A percentile compares a stretch with the other conserved stretches of the same genome.
These are phyloP conservation scores for Saccharomyces jurei DNA, from an alignment of 805 yeast genomes.

Conservation along the genomic window DNA sequence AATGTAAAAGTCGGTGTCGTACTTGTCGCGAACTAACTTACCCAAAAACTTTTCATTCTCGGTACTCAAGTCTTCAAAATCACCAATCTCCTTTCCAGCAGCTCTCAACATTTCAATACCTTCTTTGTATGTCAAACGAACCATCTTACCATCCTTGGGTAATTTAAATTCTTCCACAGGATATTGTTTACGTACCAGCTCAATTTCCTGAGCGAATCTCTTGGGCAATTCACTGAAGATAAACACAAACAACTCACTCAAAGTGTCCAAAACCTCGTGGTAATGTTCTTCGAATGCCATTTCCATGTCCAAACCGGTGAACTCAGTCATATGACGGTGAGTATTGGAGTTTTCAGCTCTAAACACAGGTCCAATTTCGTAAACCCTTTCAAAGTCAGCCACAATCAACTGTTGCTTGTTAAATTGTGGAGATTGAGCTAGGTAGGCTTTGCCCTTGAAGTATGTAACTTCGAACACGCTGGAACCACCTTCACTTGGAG, in stretches of 20 bases:
- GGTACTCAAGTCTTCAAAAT: conserved; percentile 82
- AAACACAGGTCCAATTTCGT: conserved; percentile 95
- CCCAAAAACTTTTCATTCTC: conserved; percentile 94
- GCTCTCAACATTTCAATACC: conserved; percentile 82
- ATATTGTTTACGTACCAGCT: conserved; percentile 82
- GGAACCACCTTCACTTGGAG: conserved; percentile 97
- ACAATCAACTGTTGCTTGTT: conserved; percentile 97
- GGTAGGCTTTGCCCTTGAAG: conserved; percentile 84
- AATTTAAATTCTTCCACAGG: conserved; percentile 96
- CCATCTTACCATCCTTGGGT: conserved; percentile 92
- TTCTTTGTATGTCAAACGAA: conserved; percentile 78
- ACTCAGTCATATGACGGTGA: conserved; percentile 98
- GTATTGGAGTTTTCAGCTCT: conserved; percentile 99
- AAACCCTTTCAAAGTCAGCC: conserved; percentile 93
- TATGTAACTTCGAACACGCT: conserved; percentile 90
- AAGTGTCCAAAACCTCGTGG: conserved; percentile 69
- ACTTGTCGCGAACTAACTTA: conserved; percentile 81
- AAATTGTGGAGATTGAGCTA: conserved; percentile 97
- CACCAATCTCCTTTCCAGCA: conserved; percentile 71
- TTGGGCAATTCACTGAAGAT: conserved; percentile 76
- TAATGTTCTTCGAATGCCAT: conserved; percentile 98
- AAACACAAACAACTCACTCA: conserved; percentile 72
- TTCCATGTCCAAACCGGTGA: conserved; percentile 93
- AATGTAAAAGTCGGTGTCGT: conserved; percentile 95
- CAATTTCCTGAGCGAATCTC: conserved; percentile 79